Percentiles rank a stretch among this genome's conserved stretches.
Conservation (phyloP, 768 basidiomycete genomes). For the Trametes cinnabarina region DNA sequence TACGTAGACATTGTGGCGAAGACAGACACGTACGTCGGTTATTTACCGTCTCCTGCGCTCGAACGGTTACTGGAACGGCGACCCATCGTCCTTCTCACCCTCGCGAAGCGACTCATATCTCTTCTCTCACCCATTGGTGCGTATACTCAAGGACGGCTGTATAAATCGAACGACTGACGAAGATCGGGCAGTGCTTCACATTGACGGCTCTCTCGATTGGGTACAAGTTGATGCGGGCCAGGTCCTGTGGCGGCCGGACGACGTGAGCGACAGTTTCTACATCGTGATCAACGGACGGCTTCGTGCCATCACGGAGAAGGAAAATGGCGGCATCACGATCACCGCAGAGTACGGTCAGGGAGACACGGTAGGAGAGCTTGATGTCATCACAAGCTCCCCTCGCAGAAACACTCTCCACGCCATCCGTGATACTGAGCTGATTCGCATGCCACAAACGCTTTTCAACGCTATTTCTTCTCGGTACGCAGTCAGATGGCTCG, state of each 20-base stretch:
- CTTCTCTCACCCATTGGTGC: conserved; percentile 88
- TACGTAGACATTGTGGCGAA: conserved; percentile 97
- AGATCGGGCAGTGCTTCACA: conserved; percentile 72
- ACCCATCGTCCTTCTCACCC: conserved; percentile 91
- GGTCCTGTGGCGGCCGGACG: conserved; percentile 89
- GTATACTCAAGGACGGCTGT: conserved; percentile 18
- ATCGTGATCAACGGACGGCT: conserved; percentile 97
- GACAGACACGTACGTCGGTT: conserved; percentile 98
- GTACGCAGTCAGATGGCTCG: conserved; percentile 35
- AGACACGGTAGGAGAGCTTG: conserved; percentile 94
- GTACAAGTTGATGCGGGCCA: conserved; percentile 96
- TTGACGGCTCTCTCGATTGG: conserved; percentile 97
- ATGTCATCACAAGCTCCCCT: conserved; percentile 90
- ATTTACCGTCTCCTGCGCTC: conserved; percentile 83
- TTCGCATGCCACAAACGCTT: conserved; percentile 93
- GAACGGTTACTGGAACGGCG: conserved; percentile 89
- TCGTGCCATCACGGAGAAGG: conserved; percentile 81
- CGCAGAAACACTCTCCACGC: conserved; percentile 93
- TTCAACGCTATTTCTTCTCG: conserved; percentile 96
- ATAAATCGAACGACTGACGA: not conserved
- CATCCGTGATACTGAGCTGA: conserved; percentile 96
- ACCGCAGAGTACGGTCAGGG: conserved; percentile 95
- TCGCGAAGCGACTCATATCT: conserved; percentile 95
- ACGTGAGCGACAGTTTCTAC: conserved; percentile 92
- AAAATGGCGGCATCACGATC: conserved; percentile 74